Evolutionary conservation across 1,284 basidiomycete species (phyloP).

Genomic region (Sporisorium sorghi): DNA sequence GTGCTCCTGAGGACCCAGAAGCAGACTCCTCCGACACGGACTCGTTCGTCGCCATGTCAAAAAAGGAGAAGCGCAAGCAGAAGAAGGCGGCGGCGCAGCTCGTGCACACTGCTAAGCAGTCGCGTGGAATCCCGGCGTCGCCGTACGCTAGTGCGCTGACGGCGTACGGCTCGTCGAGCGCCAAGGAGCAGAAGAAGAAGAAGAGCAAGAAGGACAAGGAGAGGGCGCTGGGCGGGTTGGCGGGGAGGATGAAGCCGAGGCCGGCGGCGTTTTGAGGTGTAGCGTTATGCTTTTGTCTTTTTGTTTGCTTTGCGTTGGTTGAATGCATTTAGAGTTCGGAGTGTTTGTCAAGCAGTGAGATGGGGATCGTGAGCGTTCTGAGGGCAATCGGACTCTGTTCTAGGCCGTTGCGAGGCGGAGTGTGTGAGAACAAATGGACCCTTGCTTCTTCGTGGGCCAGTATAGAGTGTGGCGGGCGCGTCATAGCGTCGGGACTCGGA

Average conservation of each 20-base stretch:
- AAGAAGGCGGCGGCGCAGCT: slow-evolving; percentile 38
- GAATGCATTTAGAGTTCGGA: neutral
- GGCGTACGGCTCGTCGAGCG: neutral
- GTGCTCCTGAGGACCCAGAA: slow-evolving; percentile 12
- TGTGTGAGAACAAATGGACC: too few species aligned
- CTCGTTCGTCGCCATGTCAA: slow-evolving; percentile 15
- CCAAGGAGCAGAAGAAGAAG: slow-evolving; percentile 21
- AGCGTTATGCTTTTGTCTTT: neutral
- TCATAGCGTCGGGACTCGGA: slow-evolving; percentile 12
- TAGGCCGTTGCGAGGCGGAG: neutral
- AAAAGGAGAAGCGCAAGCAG: slow-evolving; percentile 41
- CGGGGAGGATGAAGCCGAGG: slow-evolving; percentile 34
- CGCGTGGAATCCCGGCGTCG: slow-evolving; percentile 20
- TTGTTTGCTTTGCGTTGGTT: neutral
- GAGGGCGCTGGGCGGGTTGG: slow-evolving; percentile 19
- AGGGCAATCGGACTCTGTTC: too few species aligned
- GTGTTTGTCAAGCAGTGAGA: neutral
- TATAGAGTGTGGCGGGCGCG: neutral
- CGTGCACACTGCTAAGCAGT: slow-evolving; percentile 10
- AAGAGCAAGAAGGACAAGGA: slow-evolving; percentile 24
- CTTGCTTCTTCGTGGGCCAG: too few species aligned
- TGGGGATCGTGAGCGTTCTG: neutral
- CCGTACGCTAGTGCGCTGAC: slow-evolving; percentile 39
- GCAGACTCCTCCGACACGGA: slow-evolving; percentile 16
- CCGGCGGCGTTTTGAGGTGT: neutral